phyloP scores from a whole-genome alignment of 257 asterid genomes.

The Solanum dulcamara region DNA sequence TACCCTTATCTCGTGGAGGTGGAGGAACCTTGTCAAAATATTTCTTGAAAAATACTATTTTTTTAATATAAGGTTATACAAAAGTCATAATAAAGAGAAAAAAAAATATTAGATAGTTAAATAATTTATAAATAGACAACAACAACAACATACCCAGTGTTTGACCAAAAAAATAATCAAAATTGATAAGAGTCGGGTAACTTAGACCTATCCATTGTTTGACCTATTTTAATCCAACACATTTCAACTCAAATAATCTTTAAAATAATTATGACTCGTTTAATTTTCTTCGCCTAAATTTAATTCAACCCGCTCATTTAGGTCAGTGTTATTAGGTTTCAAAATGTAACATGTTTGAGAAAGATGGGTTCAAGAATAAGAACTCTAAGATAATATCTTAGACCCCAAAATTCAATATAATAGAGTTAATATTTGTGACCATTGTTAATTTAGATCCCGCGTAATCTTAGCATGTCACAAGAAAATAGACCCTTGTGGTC shows the following conservation, averaged over 20 bases:
- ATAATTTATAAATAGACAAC: too few species aligned
- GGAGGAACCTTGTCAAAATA: not conserved
- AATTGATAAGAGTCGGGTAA: not conserved
- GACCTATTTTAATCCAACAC: not conserved
- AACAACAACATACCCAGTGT: too few species aligned
- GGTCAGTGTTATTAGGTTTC: not conserved
- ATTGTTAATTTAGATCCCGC: not conserved
- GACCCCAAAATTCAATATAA: not conserved
- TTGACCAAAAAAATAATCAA: too few species aligned
- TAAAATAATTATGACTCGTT: not conserved
- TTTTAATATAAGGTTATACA: not conserved
- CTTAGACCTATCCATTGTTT: not conserved
- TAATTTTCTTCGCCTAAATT: not conserved
- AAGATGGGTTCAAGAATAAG: not conserved
- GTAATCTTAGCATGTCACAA: not conserved
- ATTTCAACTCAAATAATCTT: not conserved
- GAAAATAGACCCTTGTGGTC: too few species aligned
- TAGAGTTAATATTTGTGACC: not conserved
- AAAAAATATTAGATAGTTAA: not conserved
- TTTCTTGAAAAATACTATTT: not conserved
- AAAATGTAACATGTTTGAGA: not conserved
- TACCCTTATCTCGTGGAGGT: not conserved
- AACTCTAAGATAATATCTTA: not conserved
- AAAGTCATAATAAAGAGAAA: not conserved
- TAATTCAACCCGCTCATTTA: rapidly evolving